Base-by-base conservation (phyloP, 768 basidiomycete species). In the Rhodotorula diobovata region DNA sequence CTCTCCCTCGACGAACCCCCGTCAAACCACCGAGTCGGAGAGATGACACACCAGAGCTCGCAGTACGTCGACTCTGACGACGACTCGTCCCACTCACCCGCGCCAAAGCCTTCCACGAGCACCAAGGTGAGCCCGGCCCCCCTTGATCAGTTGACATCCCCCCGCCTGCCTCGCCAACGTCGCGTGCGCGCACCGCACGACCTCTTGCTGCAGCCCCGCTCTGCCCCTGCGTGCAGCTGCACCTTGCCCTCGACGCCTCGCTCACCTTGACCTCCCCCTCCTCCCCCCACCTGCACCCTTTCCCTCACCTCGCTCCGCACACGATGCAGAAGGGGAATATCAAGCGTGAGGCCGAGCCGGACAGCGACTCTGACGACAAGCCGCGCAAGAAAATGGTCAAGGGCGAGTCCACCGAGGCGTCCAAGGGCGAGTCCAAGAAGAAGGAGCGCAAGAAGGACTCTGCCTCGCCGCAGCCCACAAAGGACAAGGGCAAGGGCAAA, bases 401-500 rank as follows among this genome's bases (percentile, higher is more conserved):
- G 41, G 2, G 18, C 6, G 11, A 12, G 14, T 43, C 41, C n/a
- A n/a, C n/a, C n/a, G n/a, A n/a, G 39, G 8, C 39, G 41, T 43
- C 41, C 41, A 43, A 43, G 41, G 8, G 18, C 41, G 2, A 43
- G n/a, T n/a, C n/a, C 39, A 41, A 8, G 41, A 43, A 43, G 57
- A 71, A 67, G 43, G 37, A n/a, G 7, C 32, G 41, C 4, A 64
- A 65, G 45, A n/a, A 25, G 28, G 55, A 32, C 28, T 35, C 51
- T 7, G 65, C 30, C 23, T 54, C 58, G 18, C 50, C 39, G 30
- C 51, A 3, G 37, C 41, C 53, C 30, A 15, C n/a, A 46, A 63
- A 64, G 67, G 15, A 32, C 34, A 68, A 71, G 61, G 54, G 35
- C 56, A 70, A 63, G 15, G 45, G 35, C 32, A 41, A 64, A 51